These are phyloP conservation scores for Aureobasidium sp. DNA, from an alignment of 2,329 filamentous ascomycete genomes.

Conservation along the genomic window DNA sequence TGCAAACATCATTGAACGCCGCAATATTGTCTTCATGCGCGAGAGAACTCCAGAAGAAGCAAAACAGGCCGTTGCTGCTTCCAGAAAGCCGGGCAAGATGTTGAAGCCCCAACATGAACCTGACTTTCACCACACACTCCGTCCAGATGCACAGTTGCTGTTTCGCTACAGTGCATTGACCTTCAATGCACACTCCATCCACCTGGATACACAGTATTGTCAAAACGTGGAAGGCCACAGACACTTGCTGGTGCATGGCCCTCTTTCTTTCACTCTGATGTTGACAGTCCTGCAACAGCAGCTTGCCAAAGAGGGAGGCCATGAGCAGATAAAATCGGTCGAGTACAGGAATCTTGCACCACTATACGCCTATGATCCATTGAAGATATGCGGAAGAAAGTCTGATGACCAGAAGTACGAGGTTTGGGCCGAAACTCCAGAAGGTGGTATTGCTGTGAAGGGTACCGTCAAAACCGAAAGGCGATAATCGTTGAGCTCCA, in stretches of 20 bases:
- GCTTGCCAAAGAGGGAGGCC: conserved; percentile 31
- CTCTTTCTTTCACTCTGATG: conserved; percentile 71
- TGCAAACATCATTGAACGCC: conserved; percentile 48
- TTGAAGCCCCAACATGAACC: conserved; percentile 43
- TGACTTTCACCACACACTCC: conserved; percentile 53
- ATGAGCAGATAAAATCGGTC: conserved; percentile 48
- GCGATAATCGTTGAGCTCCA: neutral
- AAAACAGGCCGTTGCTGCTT: conserved; percentile 25
- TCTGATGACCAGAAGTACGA: conserved; percentile 35
- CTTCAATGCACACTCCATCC: conserved; percentile 88
- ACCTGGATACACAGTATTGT: conserved; percentile 69
- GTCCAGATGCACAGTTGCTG: conserved; percentile 63
- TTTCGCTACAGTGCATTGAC: conserved; percentile 88
- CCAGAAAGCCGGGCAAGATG: conserved; percentile 30
- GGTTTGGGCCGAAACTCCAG: conserved; percentile 36
- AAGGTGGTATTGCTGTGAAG: conserved; percentile 40
- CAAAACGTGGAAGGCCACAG: conserved; percentile 65
- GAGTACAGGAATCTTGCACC: conserved; percentile 78
- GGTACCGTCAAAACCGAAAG: conserved; percentile 30
- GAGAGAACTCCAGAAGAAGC: conserved; percentile 37
- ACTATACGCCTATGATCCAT: conserved; percentile 64
- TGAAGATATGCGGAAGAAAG: conserved; percentile 61
- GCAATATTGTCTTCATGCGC: conserved; percentile 59
- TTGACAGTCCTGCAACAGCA: conserved; percentile 59
- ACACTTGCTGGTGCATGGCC: conserved; percentile 77